Base-by-base conservation (phyloP, 2,329 filamentous ascomycete species). In the Chrysoporthe austroafricana region DNA sequence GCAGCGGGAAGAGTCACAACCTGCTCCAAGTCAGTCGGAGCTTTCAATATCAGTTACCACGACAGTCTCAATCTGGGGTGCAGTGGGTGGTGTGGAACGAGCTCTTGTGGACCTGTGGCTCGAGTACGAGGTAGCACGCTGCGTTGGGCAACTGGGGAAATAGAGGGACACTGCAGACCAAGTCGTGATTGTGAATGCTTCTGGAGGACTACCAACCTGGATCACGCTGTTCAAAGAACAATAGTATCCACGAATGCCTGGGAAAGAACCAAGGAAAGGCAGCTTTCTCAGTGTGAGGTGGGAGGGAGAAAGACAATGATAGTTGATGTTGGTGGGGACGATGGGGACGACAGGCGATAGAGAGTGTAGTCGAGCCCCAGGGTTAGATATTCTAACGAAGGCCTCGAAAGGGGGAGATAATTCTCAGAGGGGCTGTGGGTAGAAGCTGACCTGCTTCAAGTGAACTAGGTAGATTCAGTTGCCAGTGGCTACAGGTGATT, bases 401-500 rank as follows among this genome's bases (percentile, higher is more conserved):
- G 21, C 21, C 26, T 21, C 21, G 21, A 14, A 54, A 54, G 50
- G 50, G 50, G 32, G 21, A 14, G 14, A 54, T 54, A 7, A 11
- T 11, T n/a, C 5, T 21, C 7, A 13, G 13, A 52, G 48, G 11
- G 32, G 4, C 26, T 2, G 50, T 54, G 59, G 26, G 14, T 48
- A 7, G 4, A 18, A n/a, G 43, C 21, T 62, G 21, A 18, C 16
- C 42, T 48, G 43, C 39, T 39, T 36, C 8, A 7, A 60, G 42
- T 60, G 21, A 26, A n/a, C 43, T n/a, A 21, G 39, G 36, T 42
- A 39, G n/a, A 26, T 32, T 26, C 26, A 32, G 18, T 26, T 39
- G 58, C 39, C n/a, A 48, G 43, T 44, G 36, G 16, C 11, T 46
- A 43, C n/a, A 62, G 44, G 46, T 62, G 43, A 50, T 50, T 62